These are phyloP conservation scores for Aspergillus mulundensis DNA, from an alignment of 495 filamentous ascomycete species.

Conservation along the genomic window DNA sequence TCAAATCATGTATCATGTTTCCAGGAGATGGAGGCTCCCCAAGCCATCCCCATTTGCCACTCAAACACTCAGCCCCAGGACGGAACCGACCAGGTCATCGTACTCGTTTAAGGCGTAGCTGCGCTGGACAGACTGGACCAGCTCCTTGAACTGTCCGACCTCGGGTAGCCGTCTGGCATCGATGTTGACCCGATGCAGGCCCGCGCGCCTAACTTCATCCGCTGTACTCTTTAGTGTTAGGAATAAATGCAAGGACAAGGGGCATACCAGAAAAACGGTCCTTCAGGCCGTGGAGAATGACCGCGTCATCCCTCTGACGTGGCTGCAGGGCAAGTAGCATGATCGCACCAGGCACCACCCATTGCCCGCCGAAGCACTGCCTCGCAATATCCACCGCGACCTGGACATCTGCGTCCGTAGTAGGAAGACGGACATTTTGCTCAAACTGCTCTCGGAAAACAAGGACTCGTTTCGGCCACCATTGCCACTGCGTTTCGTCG, in stretches of 20 bases:
- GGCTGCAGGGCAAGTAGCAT: conserved; percentile 9
- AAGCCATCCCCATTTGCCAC: no score
- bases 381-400: not conserved
- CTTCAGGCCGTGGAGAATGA: conserved; percentile 2
- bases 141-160: conserved; percentile 3
- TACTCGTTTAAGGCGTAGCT: not conserved
- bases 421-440: not conserved
- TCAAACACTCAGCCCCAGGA: not conserved
- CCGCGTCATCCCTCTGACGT: not conserved
- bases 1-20: no score
- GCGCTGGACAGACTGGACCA: not conserved
- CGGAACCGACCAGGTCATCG: not conserved
- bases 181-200: not conserved
- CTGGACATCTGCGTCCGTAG: not conserved
- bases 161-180: conserved; percentile 4
- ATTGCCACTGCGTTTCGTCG: conserved; percentile 3
- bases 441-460: not conserved
- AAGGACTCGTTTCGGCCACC: conserved; percentile 9
- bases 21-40: no score
- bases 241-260: not conserved
- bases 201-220: not conserved
- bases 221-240: not conserved
- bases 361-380: conserved; percentile 1
- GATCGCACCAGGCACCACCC: not conserved
- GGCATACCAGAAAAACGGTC: not conserved